Conservation (phyloP, 345 rosid species). For the Sisymbrium irio region DNA sequence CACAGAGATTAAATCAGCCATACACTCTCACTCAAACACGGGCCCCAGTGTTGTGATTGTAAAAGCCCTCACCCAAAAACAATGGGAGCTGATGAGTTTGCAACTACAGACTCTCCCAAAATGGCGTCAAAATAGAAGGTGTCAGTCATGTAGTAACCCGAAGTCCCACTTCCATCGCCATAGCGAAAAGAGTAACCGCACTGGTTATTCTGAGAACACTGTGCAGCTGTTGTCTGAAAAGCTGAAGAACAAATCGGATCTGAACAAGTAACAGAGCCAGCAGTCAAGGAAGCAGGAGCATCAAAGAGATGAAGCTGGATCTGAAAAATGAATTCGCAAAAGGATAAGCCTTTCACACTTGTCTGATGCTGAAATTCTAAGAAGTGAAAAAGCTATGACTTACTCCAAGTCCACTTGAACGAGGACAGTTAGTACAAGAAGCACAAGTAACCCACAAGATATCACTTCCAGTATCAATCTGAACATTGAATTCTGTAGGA, state of each 20-base stretch:
- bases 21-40: background rate
- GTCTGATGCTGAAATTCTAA: background rate
- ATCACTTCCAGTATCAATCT: conserved; percentile 98
- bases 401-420: conserved; percentile 88
- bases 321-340: conserved; percentile 38
- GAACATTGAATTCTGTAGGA: conserved; percentile 92
- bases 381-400: conserved; percentile 31
- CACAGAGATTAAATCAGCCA: background rate
- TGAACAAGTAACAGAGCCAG: conserved; percentile 58
- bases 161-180: conserved; percentile 95
- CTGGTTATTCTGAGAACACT: conserved; percentile 66
- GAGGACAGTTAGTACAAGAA: conserved; percentile 82
- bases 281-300: conserved; percentile 60
- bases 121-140: conserved; percentile 65
- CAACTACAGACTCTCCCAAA: conserved; percentile 59
- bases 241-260: conserved; percentile 50
- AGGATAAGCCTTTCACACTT: conserved; percentile 11
- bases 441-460: conserved; percentile 88
- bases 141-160: conserved; percentile 80
- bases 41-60: background rate
- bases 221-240: conserved; percentile 59
- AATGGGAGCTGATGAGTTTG: conserved; percentile 77
- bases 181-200: conserved; percentile 85
- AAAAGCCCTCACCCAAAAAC: conserved; percentile 72
- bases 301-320: conserved; percentile 77